These are phyloP conservation scores for Cercospora sp. DNA, from an alignment of 2,329 filamentous ascomycete species.

Conservation along the genomic window DNA sequence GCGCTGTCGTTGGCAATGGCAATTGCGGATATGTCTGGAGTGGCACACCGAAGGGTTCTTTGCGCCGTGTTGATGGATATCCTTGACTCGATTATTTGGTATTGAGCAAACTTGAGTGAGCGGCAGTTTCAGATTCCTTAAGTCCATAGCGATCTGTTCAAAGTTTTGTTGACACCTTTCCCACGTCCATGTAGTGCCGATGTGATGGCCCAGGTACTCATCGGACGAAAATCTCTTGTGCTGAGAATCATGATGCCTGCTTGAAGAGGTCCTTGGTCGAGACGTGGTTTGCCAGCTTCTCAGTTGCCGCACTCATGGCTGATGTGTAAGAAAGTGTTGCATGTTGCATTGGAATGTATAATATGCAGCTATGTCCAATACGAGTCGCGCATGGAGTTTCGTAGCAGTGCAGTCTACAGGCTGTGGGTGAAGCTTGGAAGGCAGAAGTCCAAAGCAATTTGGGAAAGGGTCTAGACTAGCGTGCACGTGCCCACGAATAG, in stretches of 20 bases:
- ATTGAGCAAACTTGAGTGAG: not conserved
- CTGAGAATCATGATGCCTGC: not conserved
- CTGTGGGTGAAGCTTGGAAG: not conserved
- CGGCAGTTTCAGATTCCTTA: not conserved
- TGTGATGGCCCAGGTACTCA: not conserved
- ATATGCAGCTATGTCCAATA: not conserved
- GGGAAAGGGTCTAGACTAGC: not conserved
- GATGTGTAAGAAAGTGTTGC: not conserved
- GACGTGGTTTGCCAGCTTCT: not conserved
- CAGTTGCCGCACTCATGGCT: not conserved
- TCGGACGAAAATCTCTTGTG: too few relatives aligned
- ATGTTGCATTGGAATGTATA: not conserved
- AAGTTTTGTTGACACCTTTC: not conserved
- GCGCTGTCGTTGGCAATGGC: constrained; percentile 15
- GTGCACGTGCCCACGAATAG: not conserved
- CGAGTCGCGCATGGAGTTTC: not conserved
- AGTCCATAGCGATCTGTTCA: not conserved
- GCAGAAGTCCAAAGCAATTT: not conserved
- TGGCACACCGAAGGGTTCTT: constrained; percentile 5
- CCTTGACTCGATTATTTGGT: not conserved
- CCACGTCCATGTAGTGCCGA: not conserved
- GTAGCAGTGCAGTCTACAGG: not conserved
- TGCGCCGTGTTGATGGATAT: constrained; percentile 8
- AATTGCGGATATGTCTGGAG: constrained; percentile 18
- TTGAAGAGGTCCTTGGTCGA: not conserved